Percentiles rank a stretch among this genome's conserved stretches.
Conservation (phyloP, 2,329 filamentous ascomycete species). For the Podosphaera xanthii region DNA sequence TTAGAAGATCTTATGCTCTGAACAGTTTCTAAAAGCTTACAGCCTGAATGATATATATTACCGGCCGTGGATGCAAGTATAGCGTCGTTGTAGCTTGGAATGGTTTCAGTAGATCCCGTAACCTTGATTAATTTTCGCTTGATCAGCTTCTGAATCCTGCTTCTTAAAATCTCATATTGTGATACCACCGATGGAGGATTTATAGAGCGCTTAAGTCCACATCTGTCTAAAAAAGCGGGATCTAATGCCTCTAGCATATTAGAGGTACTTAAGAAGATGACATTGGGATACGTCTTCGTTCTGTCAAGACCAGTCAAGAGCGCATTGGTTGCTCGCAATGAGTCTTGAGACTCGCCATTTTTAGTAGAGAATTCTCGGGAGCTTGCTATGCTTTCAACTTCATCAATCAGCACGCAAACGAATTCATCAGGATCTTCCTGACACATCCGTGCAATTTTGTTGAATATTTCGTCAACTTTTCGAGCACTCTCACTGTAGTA, state of each 20-base stretch:
- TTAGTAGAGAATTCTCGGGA: constrained; percentile 9
- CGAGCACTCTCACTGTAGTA: constrained; percentile 25
- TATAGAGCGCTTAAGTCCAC: constrained; percentile 8
- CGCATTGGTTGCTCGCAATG: constrained; percentile 16
- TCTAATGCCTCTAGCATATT: constrained; percentile 14
- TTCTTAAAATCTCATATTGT: constrained; percentile 14
- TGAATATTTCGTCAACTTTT: constrained; percentile 21
- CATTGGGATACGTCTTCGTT: constrained; percentile 8
- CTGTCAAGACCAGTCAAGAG: constrained; percentile 14
- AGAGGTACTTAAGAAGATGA: constrained; percentile 14
- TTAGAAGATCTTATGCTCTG: constrained; percentile 4
- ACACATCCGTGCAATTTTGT: constrained; percentile 16
- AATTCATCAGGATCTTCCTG: constrained; percentile 8
- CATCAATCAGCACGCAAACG: constrained; percentile 16
- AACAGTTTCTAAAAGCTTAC: constrained; percentile 8
- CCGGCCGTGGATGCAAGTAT: constrained; percentile 1
- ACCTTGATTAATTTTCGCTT: constrained; percentile 5
- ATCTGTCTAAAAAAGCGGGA: constrained; percentile 14
- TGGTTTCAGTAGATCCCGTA: constrained; percentile 4
- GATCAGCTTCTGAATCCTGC: constrained; percentile 9
- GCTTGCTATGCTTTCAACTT: constrained; percentile 16
- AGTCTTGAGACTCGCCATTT: constrained; percentile 13
- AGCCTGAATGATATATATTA: constrained; percentile 1
- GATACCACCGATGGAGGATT: constrained; percentile 7
- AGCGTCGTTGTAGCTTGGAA: constrained; percentile 10